Evolutionary conservation across 2,329 filamentous ascomycete species (phyloP), one percentile per base, ranked within the genome.

Genomic region (Phialemonium atrogriseum): DNA sequence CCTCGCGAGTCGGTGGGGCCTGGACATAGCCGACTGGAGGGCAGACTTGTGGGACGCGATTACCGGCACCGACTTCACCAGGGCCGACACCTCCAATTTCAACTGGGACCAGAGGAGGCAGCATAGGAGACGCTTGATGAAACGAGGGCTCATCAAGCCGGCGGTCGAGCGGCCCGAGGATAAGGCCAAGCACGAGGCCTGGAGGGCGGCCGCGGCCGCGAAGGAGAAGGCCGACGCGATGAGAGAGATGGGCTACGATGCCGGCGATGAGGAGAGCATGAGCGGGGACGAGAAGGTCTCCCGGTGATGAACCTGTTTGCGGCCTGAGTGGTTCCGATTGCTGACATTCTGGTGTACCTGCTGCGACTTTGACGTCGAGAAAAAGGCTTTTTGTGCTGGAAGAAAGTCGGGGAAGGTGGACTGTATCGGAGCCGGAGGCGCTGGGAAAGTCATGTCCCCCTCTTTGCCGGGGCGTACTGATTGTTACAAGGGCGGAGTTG

Each of bases 51-150:
- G 56, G 28, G 72, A 77, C 43, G 53, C 54, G 36, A 46, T 56
- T 6, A 58, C 56, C 4, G 64, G 66, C 21, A 58, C 57, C 10
- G 59, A 70, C 38, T 59, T 70, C 20, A 57, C 56, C 3, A 49
- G 59, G 7, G 52, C 60, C 8, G 60, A 73, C 37, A 50, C 64
- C 13, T 48, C 49, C 8, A 54, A 50, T 13, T 62, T 72, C 37
- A 56, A 60, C 24, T 61, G 64, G 36, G 62, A 64, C 41, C 54
- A 66, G 40, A 64, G 60, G 34, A 60, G 65, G 23, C 60, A 64
- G 34, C 62, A 70, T 41, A 54, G 64, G 11, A 60, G 71, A n/a
- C 58, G 72, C 20, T 49, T 74, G 22, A 52, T 52, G 24, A 73
- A 67, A 50, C 62, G 55, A 46, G 66, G 64, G 1, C 49, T 70